These are phyloP conservation scores for Syncephalastrum contaminatum DNA, from an alignment of 371 early-diverging fungal species.

Conservation along the genomic window DNA sequence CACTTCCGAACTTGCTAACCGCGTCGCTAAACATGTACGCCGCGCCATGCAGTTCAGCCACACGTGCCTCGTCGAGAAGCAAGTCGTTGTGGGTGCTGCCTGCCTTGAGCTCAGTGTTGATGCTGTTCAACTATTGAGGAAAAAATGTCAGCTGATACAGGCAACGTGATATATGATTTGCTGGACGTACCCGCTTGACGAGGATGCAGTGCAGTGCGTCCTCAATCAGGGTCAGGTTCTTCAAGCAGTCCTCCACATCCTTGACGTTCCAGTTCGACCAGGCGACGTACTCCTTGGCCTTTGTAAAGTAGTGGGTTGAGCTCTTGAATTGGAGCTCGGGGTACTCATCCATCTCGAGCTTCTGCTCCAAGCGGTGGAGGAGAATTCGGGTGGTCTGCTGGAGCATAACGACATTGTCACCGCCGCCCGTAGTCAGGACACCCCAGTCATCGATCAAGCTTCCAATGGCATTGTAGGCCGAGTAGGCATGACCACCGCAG, in stretches of 20 bases:
- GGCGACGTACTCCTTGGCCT: conserved; percentile 30
- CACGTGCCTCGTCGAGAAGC: conserved; percentile 34
- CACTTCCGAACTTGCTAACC: conserved; percentile 29
- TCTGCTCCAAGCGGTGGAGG: conserved; percentile 22
- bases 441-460: conserved; percentile 64
- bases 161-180: neutral
- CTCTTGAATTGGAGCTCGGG: conserved; percentile 37
- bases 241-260: conserved; percentile 22
- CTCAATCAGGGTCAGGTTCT: conserved; percentile 25
- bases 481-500: conserved; percentile 65
- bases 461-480: conserved; percentile 67
- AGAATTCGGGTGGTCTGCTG: conserved; percentile 55
- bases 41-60: conserved; percentile 40
- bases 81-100: conserved; percentile 22
- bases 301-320: conserved; percentile 29
- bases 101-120: conserved; percentile 15
- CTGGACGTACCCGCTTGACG: conserved; percentile 34
- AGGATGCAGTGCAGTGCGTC: conserved; percentile 33
- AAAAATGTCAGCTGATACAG: neutral
- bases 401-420: conserved; percentile 68
- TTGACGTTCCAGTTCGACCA: conserved; percentile 20
- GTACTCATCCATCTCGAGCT: conserved; percentile 23
- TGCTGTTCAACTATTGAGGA: conserved; percentile 24
- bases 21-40: conserved; percentile 26
- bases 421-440: conserved; percentile 73